Evolutionary conservation across 139 green algal genomes (phyloP).

Genomic region (Edaphochlamys debaryana): DNA sequence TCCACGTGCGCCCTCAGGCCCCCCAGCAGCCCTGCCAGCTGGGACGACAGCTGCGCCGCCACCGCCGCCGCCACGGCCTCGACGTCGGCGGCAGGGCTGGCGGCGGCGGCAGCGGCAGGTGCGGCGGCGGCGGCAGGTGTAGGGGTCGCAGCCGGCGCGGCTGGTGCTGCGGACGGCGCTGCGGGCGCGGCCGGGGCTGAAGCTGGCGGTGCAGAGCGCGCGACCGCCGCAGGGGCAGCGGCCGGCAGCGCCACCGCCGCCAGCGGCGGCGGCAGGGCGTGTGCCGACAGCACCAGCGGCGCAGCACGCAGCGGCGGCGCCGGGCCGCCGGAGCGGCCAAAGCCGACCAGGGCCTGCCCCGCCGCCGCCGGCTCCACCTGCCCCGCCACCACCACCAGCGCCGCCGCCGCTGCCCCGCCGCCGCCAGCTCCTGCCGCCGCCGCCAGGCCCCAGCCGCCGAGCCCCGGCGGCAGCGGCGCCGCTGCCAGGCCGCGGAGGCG

Average conservation of each 20-base stretch:
- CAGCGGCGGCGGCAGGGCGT: conserved; percentile 19
- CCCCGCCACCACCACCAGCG: conserved; percentile 21
- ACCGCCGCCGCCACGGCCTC: background rate
- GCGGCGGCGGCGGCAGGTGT: background rate
- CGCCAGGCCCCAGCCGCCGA: too few species aligned
- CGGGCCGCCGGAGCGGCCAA: background rate
- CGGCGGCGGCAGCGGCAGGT: background rate
- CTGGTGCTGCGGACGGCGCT: background rate
- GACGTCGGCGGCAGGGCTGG: background rate
- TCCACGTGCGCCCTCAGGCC: conserved; percentile 26
- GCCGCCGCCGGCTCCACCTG: conserved; percentile 6
- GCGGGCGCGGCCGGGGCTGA: background rate
- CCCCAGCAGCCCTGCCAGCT: conserved; percentile 9
- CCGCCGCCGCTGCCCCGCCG: background rate
- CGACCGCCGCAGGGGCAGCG: background rate
- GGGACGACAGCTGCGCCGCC: background rate
- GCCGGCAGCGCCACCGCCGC: background rate
- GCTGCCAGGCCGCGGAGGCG: conserved; percentile 11
- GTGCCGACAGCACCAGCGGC: background rate
- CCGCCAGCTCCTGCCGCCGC: background rate
- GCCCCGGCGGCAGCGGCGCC: background rate
- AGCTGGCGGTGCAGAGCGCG: background rate
- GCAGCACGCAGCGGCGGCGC: background rate
- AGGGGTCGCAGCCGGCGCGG: background rate
- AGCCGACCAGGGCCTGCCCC: background rate